Evolutionary conservation across 2,329 filamentous ascomycete genomes (phyloP), one percentile per base, ranked within the genome.

Genomic region (Fusarium brevicatenulatum): DNA sequence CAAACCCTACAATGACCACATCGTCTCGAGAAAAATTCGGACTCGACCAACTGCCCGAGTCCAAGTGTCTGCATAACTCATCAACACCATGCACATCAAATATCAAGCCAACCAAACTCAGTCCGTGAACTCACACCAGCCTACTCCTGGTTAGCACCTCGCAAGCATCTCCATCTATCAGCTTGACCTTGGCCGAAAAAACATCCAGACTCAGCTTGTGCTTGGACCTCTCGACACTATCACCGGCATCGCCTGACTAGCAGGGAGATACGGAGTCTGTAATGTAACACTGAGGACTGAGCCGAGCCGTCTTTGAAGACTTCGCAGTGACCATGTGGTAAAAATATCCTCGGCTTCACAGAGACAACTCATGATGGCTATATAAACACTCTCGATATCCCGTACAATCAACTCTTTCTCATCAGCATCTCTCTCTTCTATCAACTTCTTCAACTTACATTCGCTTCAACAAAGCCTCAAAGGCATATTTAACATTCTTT

Each of bases 391-490:
- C 44, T 62, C 28, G 42, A 39, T 49, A 34, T 42, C 59, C 71
- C 56, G 49, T 53, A 59, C 65, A 57, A 30, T 54, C 56, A 61
- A 37, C 47, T 25, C 13, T 43, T 63, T 66, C 47, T 68, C 66
- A 71, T 63, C 52, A 63, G 42, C 53, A 55, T 70, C 56, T 65
- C 37, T 50, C 21, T 56, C 46, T 52, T 47, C 60, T 61, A 37
- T 71, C 59, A 61, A 34, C 58, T 37, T 46, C 66, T 66, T 57
- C 52, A 52, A 61, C 54, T 73, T 76, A 68, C 56, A 63, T 70
- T 75, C 73, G 58, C 68, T 70, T 61, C 56, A 56, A 59, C 61
- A 59, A 59, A 58, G 63, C 57, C 64, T 61, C 23, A 49, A 42
- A 36, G 59, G 46, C 67, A 34, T 50, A 53, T 60, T 67, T 47